phyloP scores from a whole-genome alignment of 768 basidiomycete species.

The Leucogyrophana mollusca region DNA sequence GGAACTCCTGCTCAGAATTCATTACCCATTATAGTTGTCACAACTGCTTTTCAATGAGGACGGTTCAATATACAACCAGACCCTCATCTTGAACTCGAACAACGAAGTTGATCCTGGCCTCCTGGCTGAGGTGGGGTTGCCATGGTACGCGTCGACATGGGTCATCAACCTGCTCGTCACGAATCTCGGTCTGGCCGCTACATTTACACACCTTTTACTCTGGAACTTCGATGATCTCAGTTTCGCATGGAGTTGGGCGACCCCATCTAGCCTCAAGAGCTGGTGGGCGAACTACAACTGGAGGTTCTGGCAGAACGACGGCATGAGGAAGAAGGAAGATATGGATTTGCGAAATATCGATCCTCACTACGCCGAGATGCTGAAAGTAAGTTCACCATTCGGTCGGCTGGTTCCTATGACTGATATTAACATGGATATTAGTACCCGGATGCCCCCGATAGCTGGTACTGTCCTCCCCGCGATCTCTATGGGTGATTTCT shows the following conservation, averaged over 20 bases:
- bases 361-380: conserved; percentile 51
- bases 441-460: conserved; percentile 22
- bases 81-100: conserved; percentile 38
- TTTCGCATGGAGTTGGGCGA: conserved; percentile 40
- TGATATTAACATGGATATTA: conserved; percentile 2
- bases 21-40: conserved; percentile 23
- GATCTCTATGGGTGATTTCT: no score
- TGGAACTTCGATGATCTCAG: conserved; percentile 44
- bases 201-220: conserved; percentile 45
- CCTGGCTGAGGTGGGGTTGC: conserved; percentile 39
- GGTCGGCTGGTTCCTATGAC: neutral
- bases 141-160: conserved; percentile 44
- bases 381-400: conserved; percentile 33
- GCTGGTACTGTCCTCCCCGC: conserved; percentile 9
- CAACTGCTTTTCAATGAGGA: conserved; percentile 46
- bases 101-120: conserved; percentile 41
- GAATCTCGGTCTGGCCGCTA: conserved; percentile 48
- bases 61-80: conserved; percentile 48
- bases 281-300: conserved; percentile 36
- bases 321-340: conserved; percentile 30
- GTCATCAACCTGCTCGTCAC: conserved; percentile 41
- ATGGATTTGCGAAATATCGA: conserved; percentile 33
- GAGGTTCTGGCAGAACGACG: conserved; percentile 42
- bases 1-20: conserved; percentile 1
- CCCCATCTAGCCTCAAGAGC: conserved; percentile 30